A percentile compares a stretch with the other conserved stretches of the same genome.
These are phyloP conservation scores for Cordyceps fumosorosea DNA, from an alignment of 2,329 filamentous ascomycete genomes.

Conservation along the genomic window DNA sequence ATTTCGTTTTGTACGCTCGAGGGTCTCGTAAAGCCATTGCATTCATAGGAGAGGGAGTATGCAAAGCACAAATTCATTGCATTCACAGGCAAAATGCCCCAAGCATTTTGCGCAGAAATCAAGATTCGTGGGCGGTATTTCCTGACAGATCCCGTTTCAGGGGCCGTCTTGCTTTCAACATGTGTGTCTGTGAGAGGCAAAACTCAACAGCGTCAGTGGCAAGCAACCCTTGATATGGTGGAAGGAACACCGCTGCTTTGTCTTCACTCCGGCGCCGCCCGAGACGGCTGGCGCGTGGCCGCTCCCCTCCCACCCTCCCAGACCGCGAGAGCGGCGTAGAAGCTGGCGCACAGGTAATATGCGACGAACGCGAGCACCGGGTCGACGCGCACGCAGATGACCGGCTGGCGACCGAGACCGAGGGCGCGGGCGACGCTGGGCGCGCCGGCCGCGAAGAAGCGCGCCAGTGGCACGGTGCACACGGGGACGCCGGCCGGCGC, in stretches of 20 bases:
- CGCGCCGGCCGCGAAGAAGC: slow-evolving; percentile 2
- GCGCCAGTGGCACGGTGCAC: slow-evolving; percentile 1
- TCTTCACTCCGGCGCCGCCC: neutral
- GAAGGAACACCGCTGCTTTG: neutral
- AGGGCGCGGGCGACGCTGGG: slow-evolving; percentile 4
- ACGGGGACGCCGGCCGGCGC: neutral
- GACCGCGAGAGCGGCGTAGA: neutral
- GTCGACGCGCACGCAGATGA: slow-evolving; percentile 6
- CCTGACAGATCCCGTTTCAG: too few species aligned
- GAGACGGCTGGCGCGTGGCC: neutral
- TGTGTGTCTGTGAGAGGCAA: too few species aligned
- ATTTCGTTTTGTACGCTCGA: neutral
- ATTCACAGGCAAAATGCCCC: neutral
- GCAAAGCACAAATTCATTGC: neutral
- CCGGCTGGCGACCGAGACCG: neutral
- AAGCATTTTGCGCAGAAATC: neutral
- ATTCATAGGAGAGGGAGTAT: neutral
- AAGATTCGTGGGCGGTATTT: neutral
- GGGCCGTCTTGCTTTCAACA: neutral
- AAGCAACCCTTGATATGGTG: too few species aligned
- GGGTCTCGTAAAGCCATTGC: neutral
- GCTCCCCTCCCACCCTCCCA: neutral
- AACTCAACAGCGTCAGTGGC: too few species aligned
- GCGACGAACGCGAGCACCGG: slow-evolving; percentile 7
- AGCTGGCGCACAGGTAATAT: slow-evolving; percentile 5